phyloP scores from a whole-genome alignment of 305 asterid genomes.

The Fraxinus dipetala region DNA sequence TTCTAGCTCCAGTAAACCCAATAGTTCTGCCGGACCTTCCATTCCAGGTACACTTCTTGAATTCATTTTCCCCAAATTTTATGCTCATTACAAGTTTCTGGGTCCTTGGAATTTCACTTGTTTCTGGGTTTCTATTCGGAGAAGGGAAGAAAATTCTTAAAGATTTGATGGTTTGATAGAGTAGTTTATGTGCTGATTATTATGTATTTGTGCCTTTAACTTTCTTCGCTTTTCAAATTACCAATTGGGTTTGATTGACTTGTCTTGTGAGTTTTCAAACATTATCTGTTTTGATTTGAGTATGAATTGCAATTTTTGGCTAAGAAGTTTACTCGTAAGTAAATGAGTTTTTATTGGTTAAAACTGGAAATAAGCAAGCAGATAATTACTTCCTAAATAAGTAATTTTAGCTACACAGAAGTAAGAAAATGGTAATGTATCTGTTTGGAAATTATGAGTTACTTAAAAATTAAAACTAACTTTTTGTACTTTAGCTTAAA shows the following conservation, averaged over 20 bases:
- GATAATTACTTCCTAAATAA: no score
- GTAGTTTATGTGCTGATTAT: neutral
- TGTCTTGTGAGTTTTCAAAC: neutral
- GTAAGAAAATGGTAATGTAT: neutral
- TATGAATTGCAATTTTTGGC: neutral
- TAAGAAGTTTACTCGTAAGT: neutral
- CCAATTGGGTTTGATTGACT: neutral
- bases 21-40: constrained; percentile 23
- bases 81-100: constrained; percentile 9
- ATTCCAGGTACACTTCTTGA: constrained; percentile 26
- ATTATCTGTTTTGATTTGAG: neutral
- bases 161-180: neutral
- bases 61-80: neutral
- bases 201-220: neutral
- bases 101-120: neutral
- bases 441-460: neutral
- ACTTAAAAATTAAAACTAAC: neutral
- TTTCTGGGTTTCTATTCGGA: neutral
- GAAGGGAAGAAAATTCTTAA: neutral
- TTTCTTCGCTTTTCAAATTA: neutral
- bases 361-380: neutral
- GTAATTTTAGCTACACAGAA: neutral
- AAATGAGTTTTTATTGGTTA: neutral
- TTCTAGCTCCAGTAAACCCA: constrained; percentile 16
- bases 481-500: neutral